Conservation (phyloP, 164 flowering plant species). For the Magnolia changhungtana region DNA sequence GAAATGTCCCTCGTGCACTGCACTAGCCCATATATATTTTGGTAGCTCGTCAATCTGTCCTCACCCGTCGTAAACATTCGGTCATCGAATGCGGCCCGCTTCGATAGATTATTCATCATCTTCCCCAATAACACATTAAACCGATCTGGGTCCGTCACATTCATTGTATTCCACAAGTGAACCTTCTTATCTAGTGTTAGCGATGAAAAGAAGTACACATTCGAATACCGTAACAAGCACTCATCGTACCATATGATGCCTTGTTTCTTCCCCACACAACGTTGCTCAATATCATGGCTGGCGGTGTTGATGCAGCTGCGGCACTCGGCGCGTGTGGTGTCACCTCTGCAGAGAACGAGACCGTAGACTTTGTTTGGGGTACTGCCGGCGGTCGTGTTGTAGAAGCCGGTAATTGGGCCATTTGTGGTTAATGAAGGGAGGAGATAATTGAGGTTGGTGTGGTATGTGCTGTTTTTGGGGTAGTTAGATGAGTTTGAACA, state of each 20-base stretch:
- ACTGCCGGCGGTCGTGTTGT: not conserved
- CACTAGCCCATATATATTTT: slow-evolving; percentile 34
- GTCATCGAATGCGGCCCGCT: not conserved
- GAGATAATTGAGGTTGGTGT: slow-evolving; percentile 6
- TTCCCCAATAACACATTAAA: not conserved
- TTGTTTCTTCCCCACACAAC: not conserved
- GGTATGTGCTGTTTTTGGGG: slow-evolving; percentile 7
- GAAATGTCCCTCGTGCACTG: slow-evolving; percentile 52
- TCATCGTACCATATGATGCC: slow-evolving; percentile 4
- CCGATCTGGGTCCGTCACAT: not conserved
- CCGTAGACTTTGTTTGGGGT: slow-evolving; percentile 1
- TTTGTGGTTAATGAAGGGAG: slow-evolving; percentile 9
- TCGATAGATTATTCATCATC: not conserved
- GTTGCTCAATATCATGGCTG: not conserved
- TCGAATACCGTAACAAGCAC: slow-evolving; percentile 5
- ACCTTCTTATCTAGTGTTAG: not conserved
- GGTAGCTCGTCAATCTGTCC: not conserved
- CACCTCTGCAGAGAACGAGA: not conserved
- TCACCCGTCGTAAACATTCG: slow-evolving; percentile 30
- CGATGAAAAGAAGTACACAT: not conserved
- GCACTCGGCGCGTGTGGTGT: not conserved
- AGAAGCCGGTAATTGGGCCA: slow-evolving; percentile 5
- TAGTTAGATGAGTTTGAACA: not conserved
- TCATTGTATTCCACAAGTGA: not conserved
- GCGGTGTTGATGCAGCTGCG: not conserved